A percentile compares a stretch with the other conserved stretches of the same genome.
These are phyloP conservation scores for Arctostaphylos glauca DNA, from an alignment of 148 eudicot genomes.

Conservation along the genomic window DNA sequence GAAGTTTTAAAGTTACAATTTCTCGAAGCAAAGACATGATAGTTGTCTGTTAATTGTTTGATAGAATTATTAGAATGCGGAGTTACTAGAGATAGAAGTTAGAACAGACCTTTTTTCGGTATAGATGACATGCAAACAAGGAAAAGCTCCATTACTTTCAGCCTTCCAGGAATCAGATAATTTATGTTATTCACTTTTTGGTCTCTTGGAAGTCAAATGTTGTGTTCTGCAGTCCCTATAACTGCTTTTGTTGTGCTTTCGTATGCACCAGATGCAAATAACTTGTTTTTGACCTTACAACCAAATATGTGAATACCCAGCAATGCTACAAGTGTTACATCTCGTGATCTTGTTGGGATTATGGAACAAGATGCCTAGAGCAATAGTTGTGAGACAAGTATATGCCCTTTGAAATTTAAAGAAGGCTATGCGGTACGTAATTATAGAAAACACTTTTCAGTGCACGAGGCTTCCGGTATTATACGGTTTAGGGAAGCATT, in stretches of 20 bases:
- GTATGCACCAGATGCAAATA: not conserved
- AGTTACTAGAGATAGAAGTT: conserved; percentile 5
- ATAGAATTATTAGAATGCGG: not conserved
- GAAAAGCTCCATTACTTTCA: not conserved
- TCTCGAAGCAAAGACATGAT: not conserved
- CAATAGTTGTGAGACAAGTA: not conserved
- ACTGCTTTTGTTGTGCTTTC: not conserved
- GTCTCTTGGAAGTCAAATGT: not conserved
- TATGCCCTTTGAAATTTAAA: not conserved
- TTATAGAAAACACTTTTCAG: too few relatives aligned
- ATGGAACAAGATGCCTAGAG: not conserved
- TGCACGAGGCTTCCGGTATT: too few relatives aligned
- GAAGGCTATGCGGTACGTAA: not conserved
- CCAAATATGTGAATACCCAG: not conserved
- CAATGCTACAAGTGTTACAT: not conserved
- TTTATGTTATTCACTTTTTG: not conserved
- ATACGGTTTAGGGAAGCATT: too few relatives aligned
- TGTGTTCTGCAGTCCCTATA: not conserved
- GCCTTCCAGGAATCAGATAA: not conserved
- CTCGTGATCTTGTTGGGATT: not conserved
- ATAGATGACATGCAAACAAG: not conserved
- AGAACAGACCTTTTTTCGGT: not conserved
- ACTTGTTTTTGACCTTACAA: not conserved
- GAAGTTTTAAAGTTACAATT: not conserved
- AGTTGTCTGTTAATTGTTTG: not conserved